Conservation (phyloP, 306 rosid species). For the Cicer chorassanicum region DNA sequence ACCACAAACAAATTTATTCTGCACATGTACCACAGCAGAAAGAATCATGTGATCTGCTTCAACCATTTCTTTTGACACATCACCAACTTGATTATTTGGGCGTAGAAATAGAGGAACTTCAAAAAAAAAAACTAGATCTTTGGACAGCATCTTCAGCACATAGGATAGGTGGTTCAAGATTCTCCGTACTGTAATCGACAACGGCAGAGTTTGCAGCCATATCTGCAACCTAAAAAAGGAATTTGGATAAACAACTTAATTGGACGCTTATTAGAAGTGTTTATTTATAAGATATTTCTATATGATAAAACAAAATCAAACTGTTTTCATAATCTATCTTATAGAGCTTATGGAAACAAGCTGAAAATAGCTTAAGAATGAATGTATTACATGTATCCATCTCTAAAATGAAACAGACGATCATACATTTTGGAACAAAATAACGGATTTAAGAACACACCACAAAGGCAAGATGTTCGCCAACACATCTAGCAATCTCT, state of each 20-base stretch:
- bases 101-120: constrained; percentile 66
- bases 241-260: no score
- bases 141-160: constrained; percentile 78
- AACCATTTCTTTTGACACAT: constrained; percentile 83
- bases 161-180: constrained; percentile 70
- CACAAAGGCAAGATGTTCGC: constrained; percentile 78
- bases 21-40: constrained; percentile 67
- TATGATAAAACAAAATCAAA: no score
- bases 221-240: constrained; percentile 73
- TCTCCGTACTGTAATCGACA: constrained; percentile 64
- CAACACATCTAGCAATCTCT: constrained; percentile 60
- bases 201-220: constrained; percentile 60
- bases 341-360: no score
- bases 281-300: no score
- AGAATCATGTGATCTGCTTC: constrained; percentile 79
- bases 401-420: constrained; percentile 23
- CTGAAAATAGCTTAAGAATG: no score
- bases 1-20: constrained; percentile 3
- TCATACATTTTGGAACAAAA: constrained; percentile 19
- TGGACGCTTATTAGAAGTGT: no score
- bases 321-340: no score
- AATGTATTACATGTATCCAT: not conserved
- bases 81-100: constrained; percentile 74
- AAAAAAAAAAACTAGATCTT: constrained; percentile 68
- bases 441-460: constrained; percentile 52